phyloP scores from a whole-genome alignment of 2,329 filamentous ascomycete genomes.

The Alternaria dauci region DNA sequence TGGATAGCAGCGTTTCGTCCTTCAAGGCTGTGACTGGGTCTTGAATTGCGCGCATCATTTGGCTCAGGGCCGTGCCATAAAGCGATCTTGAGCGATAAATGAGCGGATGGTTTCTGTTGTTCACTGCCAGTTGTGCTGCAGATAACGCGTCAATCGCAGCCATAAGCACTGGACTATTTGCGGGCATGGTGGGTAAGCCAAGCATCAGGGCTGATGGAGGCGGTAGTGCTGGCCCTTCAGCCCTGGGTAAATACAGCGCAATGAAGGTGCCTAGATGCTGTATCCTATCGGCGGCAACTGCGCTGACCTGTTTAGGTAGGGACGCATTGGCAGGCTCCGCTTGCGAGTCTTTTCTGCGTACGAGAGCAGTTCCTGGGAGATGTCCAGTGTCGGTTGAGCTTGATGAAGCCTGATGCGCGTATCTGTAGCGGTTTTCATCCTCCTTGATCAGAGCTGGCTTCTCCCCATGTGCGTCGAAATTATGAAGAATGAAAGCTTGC shows the following conservation, averaged over 20 bases:
- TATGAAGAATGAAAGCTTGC: slow-evolving; percentile 48
- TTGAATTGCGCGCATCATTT: slow-evolving; percentile 43
- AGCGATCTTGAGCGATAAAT: slow-evolving; percentile 47
- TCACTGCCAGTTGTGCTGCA: slow-evolving; percentile 46
- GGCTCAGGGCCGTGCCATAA: slow-evolving; percentile 45
- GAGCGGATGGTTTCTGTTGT: slow-evolving; percentile 38
- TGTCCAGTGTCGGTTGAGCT: slow-evolving; percentile 10
- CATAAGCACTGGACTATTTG: slow-evolving; percentile 41
- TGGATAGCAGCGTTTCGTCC: slow-evolving; percentile 48
- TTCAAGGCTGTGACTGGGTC: slow-evolving; percentile 36
- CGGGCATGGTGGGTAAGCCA: slow-evolving; percentile 41
- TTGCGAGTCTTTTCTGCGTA: slow-evolving; percentile 22
- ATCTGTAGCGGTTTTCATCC: slow-evolving; percentile 46
- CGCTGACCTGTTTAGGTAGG: slow-evolving; percentile 44
- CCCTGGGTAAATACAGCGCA: slow-evolving; percentile 41
- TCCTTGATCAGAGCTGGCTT: slow-evolving; percentile 45
- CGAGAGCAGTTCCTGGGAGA: slow-evolving; percentile 12
- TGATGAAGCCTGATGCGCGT: slow-evolving; percentile 34
- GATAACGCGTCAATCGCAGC: slow-evolving; percentile 47
- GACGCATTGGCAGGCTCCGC: slow-evolving; percentile 26
- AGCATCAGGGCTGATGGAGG: slow-evolving; percentile 49
- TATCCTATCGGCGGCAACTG: slow-evolving; percentile 46
- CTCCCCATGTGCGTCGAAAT: slow-evolving; percentile 41
- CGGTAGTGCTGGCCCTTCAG: slow-evolving; percentile 40
- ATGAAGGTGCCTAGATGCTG: slow-evolving; percentile 47